Evolutionary conservation across 495 filamentous ascomycete species (phyloP), one percentile per base, ranked within the genome.

Genomic region (Podospora australis): DNA sequence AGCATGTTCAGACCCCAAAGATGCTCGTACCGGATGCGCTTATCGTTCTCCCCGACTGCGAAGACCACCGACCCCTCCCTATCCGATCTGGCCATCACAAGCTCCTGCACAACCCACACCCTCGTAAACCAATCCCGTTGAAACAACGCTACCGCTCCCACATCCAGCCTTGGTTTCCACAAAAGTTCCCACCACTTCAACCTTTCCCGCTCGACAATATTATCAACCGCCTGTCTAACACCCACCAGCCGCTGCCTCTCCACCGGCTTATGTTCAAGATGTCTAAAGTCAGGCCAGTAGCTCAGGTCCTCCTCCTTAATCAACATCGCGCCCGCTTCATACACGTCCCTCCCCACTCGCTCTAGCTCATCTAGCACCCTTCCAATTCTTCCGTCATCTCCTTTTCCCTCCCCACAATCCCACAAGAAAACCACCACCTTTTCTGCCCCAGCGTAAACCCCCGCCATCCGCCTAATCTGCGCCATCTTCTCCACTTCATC

Each of bases 91-190:
- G 41, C 41, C 23, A 44, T 44, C 13, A 44, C 28, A 7, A 44
- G 14, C 28, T 44, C 41, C 41, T 44, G 41, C 14, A 44, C n/a
- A 11, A 44, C 7, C 41, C 41, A 44, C 4, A 14, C 28, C 6
- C 41, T 21, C 4, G 20, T 13, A 29, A 44, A 44, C 41, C 41
- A 44, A 23, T 16, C 17, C 38, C 38, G 17, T 4, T 40, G 38
- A 11, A 40, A 23, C 38, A 40, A 14, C 4, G 13, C 21, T 10
- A 40, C 6, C 17, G 21, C 38, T 8, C 21, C 38, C 0, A 16
- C 38, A n/a, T n/a, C n/a, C n/a, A n/a, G n/a, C n/a, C n/a, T n/a
- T n/a, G n/a, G n/a, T n/a, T n/a, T n/a, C n/a, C n/a, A n/a, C n/a
- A n/a, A n/a, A n/a, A n/a, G n/a, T n/a, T n/a, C n/a, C n/a, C n/a